Base-by-base conservation (phyloP, 78 protist species). In the Planoprotostelium fungivorum region DNA sequence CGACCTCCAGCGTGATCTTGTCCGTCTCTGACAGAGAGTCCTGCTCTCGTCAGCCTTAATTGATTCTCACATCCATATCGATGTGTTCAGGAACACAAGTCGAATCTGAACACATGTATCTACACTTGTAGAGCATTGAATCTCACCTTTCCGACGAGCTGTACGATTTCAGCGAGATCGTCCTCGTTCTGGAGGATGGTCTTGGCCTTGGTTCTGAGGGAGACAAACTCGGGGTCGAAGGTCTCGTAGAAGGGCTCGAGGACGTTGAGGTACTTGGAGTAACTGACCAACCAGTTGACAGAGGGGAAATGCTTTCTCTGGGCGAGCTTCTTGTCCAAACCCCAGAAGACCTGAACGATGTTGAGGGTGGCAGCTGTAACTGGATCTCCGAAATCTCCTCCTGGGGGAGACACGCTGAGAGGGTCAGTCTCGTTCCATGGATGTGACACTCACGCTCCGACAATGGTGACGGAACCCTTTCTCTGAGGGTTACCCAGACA, bases 241-340 rank as follows among this genome's bases (percentile, higher is more conserved):
- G 38, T 28, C 37, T 98, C 97, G 91, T 97, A 99, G 93, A 88
- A 98, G 31, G 97, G 87, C 87, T 96, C 98, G 36, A 99, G 96
- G 35, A 98, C 86, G 16, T 92, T 36, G 87, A 36, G 84, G 97
- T 98, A 99, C 96, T 98, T 98, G 37, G 98, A 95, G 98, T 97
- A 98, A 35, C 98, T 93, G 36, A 94, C 63, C 29, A 88, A 83
- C 99, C 99, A 99, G 96, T 99, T 97, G 94, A 99, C 97, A 0
- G 99, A 96, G 34, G 99, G 99, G 98, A 99, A 99, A 94, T 99
- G 99, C 98, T 99, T 99, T 88, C 99, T 96, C 96, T 99, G 99
- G 34, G 99, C 99, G 0, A 99, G 96, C 96, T 97, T 96, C 97
- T 98, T 99, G 96, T 97, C 99, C 35, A 99, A 94, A 86, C 99